Conservation (phyloP, 768 basidiomycete genomes). For the Asterophora lycoperdoides region DNA sequence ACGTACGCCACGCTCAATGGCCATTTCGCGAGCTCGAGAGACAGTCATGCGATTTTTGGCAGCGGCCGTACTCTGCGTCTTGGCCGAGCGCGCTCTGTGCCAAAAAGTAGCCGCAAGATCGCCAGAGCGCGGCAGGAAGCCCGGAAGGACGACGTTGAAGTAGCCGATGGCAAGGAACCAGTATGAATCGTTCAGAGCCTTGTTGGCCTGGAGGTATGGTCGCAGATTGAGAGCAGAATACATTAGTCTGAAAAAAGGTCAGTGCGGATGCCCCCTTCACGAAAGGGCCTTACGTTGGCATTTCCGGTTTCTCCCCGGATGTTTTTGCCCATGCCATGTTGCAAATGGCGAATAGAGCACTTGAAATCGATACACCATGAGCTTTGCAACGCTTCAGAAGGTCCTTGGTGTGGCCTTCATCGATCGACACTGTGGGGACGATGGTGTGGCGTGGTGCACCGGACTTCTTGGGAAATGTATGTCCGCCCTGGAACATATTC, state of each 20-base stretch:
- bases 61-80: slow-evolving; percentile 60
- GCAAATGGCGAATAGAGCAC: slow-evolving; percentile 70
- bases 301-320: slow-evolving; percentile 36
- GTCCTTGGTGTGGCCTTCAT: slow-evolving; percentile 48
- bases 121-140: slow-evolving; percentile 52
- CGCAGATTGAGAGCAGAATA: slow-evolving; percentile 84
- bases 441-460: slow-evolving; percentile 51
- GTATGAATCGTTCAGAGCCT: slow-evolving; percentile 54
- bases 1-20: slow-evolving; percentile 52
- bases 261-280: background rate
- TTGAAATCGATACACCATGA: slow-evolving; percentile 69
- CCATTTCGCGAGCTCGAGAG: slow-evolving; percentile 62
- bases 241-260: slow-evolving; percentile 52
- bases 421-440: slow-evolving; percentile 64
- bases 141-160: slow-evolving; percentile 78
- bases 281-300: slow-evolving; percentile 43
- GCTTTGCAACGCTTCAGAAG: slow-evolving; percentile 70
- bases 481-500: slow-evolving; percentile 54
- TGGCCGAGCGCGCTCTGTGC: slow-evolving; percentile 67
- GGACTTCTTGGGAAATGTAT: slow-evolving; percentile 56
- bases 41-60: slow-evolving; percentile 61
- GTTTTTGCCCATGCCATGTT: slow-evolving; percentile 70
- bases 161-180: slow-evolving; percentile 82
- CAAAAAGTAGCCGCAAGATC: slow-evolving; percentile 54
- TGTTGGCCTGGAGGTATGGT: slow-evolving; percentile 45